A percentile compares a stretch with the other conserved stretches of the same genome.
Evolutionary conservation across 2,329 filamentous ascomycete species (phyloP).

Genomic region (Fonsecaea pugnacius): DNA sequence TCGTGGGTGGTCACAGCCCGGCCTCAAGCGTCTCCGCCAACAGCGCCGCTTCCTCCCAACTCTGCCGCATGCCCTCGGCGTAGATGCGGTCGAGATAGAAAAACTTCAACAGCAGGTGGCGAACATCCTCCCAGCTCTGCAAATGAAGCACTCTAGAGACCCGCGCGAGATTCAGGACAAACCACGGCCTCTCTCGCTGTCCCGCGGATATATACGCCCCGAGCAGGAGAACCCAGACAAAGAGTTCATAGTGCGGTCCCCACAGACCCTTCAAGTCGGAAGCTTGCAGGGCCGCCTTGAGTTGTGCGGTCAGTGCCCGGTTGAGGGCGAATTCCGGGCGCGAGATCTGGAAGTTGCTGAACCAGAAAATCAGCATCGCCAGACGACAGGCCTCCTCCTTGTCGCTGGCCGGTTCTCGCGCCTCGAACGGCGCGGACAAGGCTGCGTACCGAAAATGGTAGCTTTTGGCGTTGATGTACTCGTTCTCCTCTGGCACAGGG

Average conservation of each 20-base stretch:
- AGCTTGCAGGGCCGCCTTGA: conserved; percentile 22
- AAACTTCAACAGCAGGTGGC: conserved; percentile 17
- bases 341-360: conserved; percentile 25
- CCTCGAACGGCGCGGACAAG: conserved; percentile 24
- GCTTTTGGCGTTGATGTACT: conserved; percentile 28
- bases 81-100: conserved; percentile 29
- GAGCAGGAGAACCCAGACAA: conserved; percentile 24
- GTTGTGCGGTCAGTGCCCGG: conserved; percentile 23
- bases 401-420: conserved; percentile 23
- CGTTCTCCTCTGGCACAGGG: conserved; percentile 18
- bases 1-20: not conserved
- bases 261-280: conserved; percentile 24
- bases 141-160: conserved; percentile 20
- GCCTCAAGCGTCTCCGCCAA: conserved; percentile 23
- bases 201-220: conserved; percentile 24
- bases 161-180: conserved; percentile 23
- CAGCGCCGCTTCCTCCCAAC: conserved; percentile 26
- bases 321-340: conserved; percentile 23
- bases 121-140: conserved; percentile 19
- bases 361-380: conserved; percentile 28
- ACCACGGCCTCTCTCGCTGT: conserved; percentile 26
- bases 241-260: conserved; percentile 21
- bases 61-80: conserved; percentile 21
- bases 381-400: conserved; percentile 27
- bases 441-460: conserved; percentile 28